Conservation (phyloP, 1,284 basidiomycete species). For the Naganishia liquefaciens region DNA sequence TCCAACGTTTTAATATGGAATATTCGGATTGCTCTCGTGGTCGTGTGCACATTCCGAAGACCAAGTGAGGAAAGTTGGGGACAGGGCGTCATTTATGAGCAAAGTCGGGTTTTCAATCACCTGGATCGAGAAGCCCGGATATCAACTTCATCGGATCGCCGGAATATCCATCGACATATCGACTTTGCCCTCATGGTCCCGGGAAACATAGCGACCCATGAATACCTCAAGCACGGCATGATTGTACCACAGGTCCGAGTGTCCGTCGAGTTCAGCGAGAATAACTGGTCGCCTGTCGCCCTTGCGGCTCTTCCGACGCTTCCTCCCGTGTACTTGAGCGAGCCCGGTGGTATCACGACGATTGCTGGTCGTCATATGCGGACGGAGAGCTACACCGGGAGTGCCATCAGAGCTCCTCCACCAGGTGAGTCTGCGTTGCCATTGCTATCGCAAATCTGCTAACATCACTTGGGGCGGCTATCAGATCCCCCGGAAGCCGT, state of each 20-base stretch:
- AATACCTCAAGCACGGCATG: slow-evolving; percentile 3
- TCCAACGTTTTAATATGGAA: slow-evolving; percentile 19
- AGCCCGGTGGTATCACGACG: not conserved
- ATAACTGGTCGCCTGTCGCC: slow-evolving; percentile 4
- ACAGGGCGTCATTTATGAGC: slow-evolving; percentile 15
- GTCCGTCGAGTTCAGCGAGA: slow-evolving; percentile 6
- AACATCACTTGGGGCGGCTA: not conserved
- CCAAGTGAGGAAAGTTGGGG: slow-evolving; percentile 2
- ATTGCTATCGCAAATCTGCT: not conserved
- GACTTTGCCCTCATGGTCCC: slow-evolving; percentile 17
- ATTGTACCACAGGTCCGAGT: slow-evolving; percentile 8
- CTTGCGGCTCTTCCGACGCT: slow-evolving; percentile 1
- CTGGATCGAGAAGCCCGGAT: slow-evolving; percentile 8
- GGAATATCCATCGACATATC: slow-evolving; percentile 12
- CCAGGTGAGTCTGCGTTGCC: not conserved
- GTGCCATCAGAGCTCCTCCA: slow-evolving; percentile 1
- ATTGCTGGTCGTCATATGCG: slow-evolving; percentile 13
- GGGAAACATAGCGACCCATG: slow-evolving; percentile 1
- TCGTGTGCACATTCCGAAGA: not conserved
- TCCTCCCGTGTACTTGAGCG: slow-evolving; percentile 5
- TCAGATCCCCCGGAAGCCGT: slow-evolving; percentile 6
- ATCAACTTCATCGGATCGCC: not conserved
- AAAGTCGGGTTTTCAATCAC: slow-evolving; percentile 9
- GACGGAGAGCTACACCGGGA: slow-evolving; percentile 14
- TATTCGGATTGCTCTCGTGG: slow-evolving; percentile 15